These are phyloP conservation scores for Pilasporangium apinafurcum DNA, from an alignment of 352 stramenopile species.

Conservation along the genomic window DNA sequence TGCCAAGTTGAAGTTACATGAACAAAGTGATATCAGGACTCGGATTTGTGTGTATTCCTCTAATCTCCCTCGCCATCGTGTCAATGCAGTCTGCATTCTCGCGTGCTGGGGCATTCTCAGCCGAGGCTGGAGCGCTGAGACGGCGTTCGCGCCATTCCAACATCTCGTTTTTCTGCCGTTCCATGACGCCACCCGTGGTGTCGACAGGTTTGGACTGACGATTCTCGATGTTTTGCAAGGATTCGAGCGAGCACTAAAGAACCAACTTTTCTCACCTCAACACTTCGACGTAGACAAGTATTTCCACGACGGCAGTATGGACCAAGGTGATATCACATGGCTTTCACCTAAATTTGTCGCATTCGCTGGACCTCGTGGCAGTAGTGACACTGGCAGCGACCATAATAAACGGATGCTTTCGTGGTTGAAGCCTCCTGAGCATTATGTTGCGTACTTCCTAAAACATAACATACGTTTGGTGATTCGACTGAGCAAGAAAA, in stretches of 20 bases:
- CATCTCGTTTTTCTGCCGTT: conserved; percentile 20
- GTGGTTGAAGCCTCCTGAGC: conserved; percentile 32
- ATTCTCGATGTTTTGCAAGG: conserved; percentile 20
- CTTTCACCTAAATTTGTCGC: conserved; percentile 17
- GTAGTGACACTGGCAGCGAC: conserved; percentile 52
- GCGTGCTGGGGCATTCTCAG: conserved; percentile 66
- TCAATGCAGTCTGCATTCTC: conserved; percentile 89
- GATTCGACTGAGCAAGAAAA: conserved; percentile 91
- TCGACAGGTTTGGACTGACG: conserved; percentile 16
- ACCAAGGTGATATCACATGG: conserved; percentile 23
- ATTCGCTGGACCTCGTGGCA: conserved; percentile 17
- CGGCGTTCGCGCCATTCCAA: conserved; percentile 49
- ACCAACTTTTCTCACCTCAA: conserved; percentile 82
- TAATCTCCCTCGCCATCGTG: conserved; percentile 41
- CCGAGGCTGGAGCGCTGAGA: conserved; percentile 42
- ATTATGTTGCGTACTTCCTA: conserved; percentile 17
- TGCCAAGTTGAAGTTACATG: conserved; percentile 29
- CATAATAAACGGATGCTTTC: conserved; percentile 59
- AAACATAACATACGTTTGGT: conserved; percentile 26
- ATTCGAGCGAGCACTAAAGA: conserved; percentile 39
- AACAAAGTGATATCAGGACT: conserved; percentile 29
- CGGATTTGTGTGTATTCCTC: conserved; percentile 54
- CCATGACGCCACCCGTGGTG: conserved; percentile 17
- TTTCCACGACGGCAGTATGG: conserved; percentile 9
- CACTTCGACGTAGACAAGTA: conserved; percentile 10